These are phyloP conservation scores for Starmerella powellii DNA, from an alignment of 805 yeast species.

Conservation along the genomic window DNA sequence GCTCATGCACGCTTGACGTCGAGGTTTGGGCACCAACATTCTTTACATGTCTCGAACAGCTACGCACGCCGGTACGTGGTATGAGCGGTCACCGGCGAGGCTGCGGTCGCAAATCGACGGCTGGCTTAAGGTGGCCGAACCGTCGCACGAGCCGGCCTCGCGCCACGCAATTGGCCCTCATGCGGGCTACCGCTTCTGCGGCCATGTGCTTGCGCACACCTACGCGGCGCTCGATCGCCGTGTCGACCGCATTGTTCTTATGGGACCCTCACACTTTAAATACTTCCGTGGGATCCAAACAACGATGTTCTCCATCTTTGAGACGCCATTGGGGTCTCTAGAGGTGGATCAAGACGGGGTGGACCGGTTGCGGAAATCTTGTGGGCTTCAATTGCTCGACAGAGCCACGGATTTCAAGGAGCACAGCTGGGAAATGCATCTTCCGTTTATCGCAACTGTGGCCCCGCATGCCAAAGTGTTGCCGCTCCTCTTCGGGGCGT, in stretches of 20 bases:
- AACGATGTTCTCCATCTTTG: slow-evolving; percentile 44
- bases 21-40: too few relatives aligned
- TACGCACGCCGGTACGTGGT: slow-evolving; percentile 91
- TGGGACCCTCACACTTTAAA: slow-evolving; percentile 91
- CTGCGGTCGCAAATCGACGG: slow-evolving; percentile 42
- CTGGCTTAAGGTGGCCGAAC: slow-evolving; percentile 30
- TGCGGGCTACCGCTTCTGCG: slow-evolving; percentile 84
- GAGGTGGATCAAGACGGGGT: slow-evolving; percentile 44
- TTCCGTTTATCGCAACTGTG: slow-evolving; percentile 44
- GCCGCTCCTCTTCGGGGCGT: slow-evolving; percentile 69
- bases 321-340: slow-evolving; percentile 74
- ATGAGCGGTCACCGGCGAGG: slow-evolving; percentile 36
- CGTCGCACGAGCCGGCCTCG: not conserved
- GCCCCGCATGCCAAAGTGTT: slow-evolving; percentile 42
- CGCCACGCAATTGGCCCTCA: slow-evolving; percentile 55
- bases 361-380: not conserved
- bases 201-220: slow-evolving; percentile 62
- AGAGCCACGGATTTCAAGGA: slow-evolving; percentile 64
- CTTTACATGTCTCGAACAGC: slow-evolving; percentile 37
- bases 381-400: slow-evolving; percentile 20
- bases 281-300: slow-evolving; percentile 54
- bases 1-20: too few relatives aligned
- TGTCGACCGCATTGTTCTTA: slow-evolving; percentile 53
- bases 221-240: slow-evolving; percentile 56
- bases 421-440: slow-evolving; percentile 91